phyloP scores from a whole-genome alignment of 2,329 filamentous ascomycete species.

The Neocatenulostroma microsporum region DNA sequence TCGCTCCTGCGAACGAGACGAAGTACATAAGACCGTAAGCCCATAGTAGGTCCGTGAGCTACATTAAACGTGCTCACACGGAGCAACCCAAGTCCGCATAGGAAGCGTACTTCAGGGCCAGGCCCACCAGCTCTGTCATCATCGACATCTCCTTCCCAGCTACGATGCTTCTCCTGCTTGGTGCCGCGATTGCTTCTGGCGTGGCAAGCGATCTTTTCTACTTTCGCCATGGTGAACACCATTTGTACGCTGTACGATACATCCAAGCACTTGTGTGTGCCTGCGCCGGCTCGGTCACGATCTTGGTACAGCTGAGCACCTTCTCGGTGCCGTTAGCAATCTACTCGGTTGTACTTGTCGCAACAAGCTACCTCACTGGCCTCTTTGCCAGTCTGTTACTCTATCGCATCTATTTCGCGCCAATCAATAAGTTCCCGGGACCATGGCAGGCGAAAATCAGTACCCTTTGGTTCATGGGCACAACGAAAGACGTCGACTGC shows the following conservation, averaged over 20 bases:
- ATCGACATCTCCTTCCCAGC: no score
- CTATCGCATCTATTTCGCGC: constrained; percentile 30
- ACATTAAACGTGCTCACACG: no score
- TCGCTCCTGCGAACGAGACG: no score
- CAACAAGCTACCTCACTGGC: constrained; percentile 16
- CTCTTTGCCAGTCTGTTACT: constrained; percentile 29
- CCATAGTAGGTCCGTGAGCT: no score
- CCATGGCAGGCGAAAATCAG: constrained; percentile 29
- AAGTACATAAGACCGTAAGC: no score
- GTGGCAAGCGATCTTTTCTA: constrained; percentile 19
- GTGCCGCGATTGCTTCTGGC: constrained; percentile 12
- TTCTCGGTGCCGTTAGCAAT: background rate
- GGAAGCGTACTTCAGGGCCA: no score
- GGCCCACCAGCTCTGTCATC: no score
- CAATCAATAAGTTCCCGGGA: constrained; percentile 20
- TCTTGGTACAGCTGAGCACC: background rate
- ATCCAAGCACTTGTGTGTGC: constrained; percentile 11
- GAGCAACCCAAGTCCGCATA: no score
- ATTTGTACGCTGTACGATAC: constrained; percentile 19
- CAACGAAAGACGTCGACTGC: constrained; percentile 20
- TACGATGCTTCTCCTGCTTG: no score
- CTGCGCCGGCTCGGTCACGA: constrained; percentile 4
- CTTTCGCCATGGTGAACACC: constrained; percentile 22
- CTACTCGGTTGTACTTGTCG: constrained; percentile 7
- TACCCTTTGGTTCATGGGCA: constrained; percentile 24